A percentile compares a stretch with the other conserved stretches of the same genome.
Evolutionary conservation across 2,329 filamentous ascomycete species (phyloP).

Genomic region (Colletotrichum euphorbiae): DNA sequence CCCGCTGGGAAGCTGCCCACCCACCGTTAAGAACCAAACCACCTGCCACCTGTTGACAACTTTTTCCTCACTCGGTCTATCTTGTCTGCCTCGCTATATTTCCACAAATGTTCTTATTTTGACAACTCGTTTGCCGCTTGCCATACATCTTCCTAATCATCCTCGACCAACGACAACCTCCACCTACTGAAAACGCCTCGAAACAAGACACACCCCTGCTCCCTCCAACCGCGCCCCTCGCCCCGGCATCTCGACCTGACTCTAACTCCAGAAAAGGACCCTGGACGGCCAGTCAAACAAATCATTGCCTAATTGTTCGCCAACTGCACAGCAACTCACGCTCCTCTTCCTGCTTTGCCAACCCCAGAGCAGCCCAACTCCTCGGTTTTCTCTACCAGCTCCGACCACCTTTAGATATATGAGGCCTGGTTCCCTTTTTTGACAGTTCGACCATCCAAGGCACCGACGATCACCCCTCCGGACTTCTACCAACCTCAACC

Average conservation of each 20-base stretch:
- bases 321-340: constrained; percentile 28
- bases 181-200: constrained; percentile 14
- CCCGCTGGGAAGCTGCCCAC: constrained; percentile 29
- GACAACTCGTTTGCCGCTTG: neutral
- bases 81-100: constrained; percentile 23
- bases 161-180: constrained; percentile 19
- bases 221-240: constrained; percentile 30
- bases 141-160: constrained; percentile 23
- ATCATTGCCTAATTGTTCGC: constrained; percentile 34
- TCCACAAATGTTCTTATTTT: constrained; percentile 5
- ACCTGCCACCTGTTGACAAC: constrained; percentile 18
- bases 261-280: constrained; percentile 24
- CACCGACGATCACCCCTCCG: constrained; percentile 11
- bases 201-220: constrained; percentile 30
- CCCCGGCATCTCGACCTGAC: constrained; percentile 18
- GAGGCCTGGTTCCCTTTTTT: constrained; percentile 30
- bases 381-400: neutral
- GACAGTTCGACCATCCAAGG: constrained; percentile 2
- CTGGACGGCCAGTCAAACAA: constrained; percentile 23
- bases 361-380: constrained; percentile 20
- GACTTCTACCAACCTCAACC: constrained; percentile 1
- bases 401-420: constrained; percentile 26
- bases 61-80: constrained; percentile 1
- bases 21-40: constrained; percentile 35
- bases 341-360: constrained; percentile 3